Percentiles rank a stretch among this genome's conserved stretches.
Conservation (phyloP, 768 basidiomycete genomes). For the Antrodiella citrinella region DNA sequence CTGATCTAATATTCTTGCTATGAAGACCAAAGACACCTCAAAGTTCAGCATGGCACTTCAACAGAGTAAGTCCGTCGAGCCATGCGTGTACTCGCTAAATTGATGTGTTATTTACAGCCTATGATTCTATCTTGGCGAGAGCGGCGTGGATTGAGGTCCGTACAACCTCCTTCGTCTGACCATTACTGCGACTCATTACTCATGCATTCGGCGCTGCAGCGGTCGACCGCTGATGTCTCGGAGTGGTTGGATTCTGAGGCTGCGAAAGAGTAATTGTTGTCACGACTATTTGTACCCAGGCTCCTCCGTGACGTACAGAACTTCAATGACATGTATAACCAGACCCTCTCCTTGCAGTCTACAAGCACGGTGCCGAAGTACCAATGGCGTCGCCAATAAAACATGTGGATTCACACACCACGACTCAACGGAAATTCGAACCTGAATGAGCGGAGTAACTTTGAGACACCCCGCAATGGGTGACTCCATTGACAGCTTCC, state of each 20-base stretch:
- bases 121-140: conserved; percentile 60
- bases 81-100: not conserved
- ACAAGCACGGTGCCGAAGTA: too few species aligned
- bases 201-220: too few species aligned
- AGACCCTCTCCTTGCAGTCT: too few species aligned
- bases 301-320: too few species aligned
- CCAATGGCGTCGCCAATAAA: too few species aligned
- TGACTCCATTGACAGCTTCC: too few species aligned
- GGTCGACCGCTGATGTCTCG: not conserved
- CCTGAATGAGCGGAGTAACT: too few species aligned
- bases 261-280: not conserved
- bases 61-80: conserved; percentile 27
- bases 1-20: not conserved
- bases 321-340: too few species aligned
- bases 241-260: not conserved
- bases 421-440: too few species aligned
- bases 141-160: conserved; percentile 53
- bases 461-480: too few species aligned
- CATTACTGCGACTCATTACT: not conserved
- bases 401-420: too few species aligned
- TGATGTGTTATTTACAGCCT: conserved; percentile 18
- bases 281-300: too few species aligned
- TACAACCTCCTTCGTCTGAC: not conserved
- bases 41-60: conserved; percentile 58
- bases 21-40: conserved; percentile 61